phyloP scores from a whole-genome alignment of 2,329 filamentous ascomycete species.

The Curvularia verruculosa region DNA sequence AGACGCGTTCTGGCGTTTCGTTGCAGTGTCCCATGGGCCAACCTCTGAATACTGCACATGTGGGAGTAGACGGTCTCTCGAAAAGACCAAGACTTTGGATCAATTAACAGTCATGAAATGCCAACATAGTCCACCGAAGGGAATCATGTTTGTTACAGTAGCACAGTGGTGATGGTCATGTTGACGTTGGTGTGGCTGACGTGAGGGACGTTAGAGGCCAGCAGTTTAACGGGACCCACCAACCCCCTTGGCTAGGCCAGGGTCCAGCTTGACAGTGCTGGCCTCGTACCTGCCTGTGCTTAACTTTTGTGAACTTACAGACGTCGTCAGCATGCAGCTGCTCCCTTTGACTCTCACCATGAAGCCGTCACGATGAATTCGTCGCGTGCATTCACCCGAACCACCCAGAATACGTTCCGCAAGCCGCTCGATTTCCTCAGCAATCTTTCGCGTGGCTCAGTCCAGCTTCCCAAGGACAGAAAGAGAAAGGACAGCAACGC shows the following conservation, averaged over 20 bases:
- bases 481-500: conserved; percentile 23
- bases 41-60: background rate
- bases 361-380: conserved; percentile 42
- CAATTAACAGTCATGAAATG: background rate
- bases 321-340: conserved; percentile 20
- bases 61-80: background rate
- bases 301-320: conserved; percentile 17
- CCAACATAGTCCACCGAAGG: background rate
- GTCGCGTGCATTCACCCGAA: conserved; percentile 42
- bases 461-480: conserved; percentile 23
- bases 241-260: conserved; percentile 13
- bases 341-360: conserved; percentile 32
- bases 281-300: conserved; percentile 25
- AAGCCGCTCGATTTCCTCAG: conserved; percentile 46
- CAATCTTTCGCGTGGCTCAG: conserved; percentile 33
- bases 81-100: background rate
- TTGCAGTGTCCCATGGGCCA: background rate
- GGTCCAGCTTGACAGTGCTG: conserved; percentile 12
- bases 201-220: background rate
- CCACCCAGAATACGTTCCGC: conserved; percentile 39
- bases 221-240: conserved; percentile 9
- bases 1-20: background rate
- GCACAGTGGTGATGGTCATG: conserved; percentile 44
- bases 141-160: background rate
- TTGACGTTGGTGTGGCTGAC: conserved; percentile 12